Evolutionary conservation across 441 rosid genomes (phyloP).

Genomic region (Eruca vesicaria): DNA sequence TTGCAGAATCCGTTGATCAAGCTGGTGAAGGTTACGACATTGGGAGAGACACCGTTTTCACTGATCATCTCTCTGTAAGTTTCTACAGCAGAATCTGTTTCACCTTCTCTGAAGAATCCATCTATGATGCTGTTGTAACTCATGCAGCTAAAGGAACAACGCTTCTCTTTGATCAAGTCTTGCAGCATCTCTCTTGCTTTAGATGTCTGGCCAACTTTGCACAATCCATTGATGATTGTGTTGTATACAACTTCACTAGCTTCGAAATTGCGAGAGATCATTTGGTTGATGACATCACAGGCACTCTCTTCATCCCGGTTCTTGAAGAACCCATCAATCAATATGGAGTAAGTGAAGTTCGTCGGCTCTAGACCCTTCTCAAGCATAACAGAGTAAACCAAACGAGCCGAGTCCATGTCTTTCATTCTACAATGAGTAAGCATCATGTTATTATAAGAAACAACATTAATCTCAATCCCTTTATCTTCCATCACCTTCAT

Average conservation of each 20-base stretch:
- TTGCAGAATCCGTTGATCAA: conserved; percentile 68
- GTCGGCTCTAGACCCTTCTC: conserved; percentile 52
- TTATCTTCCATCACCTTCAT: conserved; percentile 56
- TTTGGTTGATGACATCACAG: conserved; percentile 46
- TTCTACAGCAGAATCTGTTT: conserved; percentile 42
- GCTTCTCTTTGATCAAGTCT: conserved; percentile 38
- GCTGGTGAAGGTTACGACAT: conserved; percentile 49
- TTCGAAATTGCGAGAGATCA: conserved; percentile 45
- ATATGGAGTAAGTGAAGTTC: conserved; percentile 50
- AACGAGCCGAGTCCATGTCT: conserved; percentile 49
- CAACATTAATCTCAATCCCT: conserved; percentile 44
- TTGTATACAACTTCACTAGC: conserved; percentile 58
- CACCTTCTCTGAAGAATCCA: conserved; percentile 60
- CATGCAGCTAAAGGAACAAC: conserved; percentile 46
- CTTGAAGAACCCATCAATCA: conserved; percentile 58
- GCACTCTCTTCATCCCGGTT: conserved; percentile 45
- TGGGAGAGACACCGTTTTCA: conserved; percentile 42
- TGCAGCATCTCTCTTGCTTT: conserved; percentile 52
- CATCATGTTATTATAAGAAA: conserved; percentile 66
- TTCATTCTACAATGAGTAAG: conserved; percentile 51
- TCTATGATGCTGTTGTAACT: conserved; percentile 63
- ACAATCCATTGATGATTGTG: conserved; percentile 56
- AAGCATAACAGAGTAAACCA: conserved; percentile 41
- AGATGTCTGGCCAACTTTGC: conserved; percentile 54
- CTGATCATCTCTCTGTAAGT: conserved; percentile 48